Base-by-base conservation (phyloP, 2,329 filamentous ascomycete genomes). In the Stemphylium beticola region DNA sequence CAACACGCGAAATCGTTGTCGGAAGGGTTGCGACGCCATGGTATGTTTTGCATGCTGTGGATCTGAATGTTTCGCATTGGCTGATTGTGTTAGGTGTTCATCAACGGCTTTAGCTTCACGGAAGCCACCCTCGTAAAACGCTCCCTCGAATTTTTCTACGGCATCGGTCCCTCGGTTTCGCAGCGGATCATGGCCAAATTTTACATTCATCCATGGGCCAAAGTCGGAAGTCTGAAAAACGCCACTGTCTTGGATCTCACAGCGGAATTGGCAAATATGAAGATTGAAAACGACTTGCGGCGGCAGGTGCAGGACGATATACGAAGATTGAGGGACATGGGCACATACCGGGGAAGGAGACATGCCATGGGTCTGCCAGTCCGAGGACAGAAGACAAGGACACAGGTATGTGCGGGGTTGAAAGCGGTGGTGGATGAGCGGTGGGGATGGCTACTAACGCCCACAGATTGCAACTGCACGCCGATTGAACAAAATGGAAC, bases 281-380 rank as follows among this genome's bases (percentile, higher is more conserved):
- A 90, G 56, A 91, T 98, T 68, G 95, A 97, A 76, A 96, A 90
- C 75, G 93, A 98, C 69, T 82, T 96, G 61, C 82, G 87, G 69
- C 85, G 89, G 72, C 80, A 91, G 55, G 78, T 97, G 33, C 83
- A 88, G 68, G 91, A 96, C 44, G 95, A 98, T 71, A 96, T 99
- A 65, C 83, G 83, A 73, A 82, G 93, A 55, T 71, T 99, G 75
- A 91, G 90, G 74, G 93, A 97, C 68, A 97, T 96, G 81, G 93
- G 93, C 44, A 87, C 89, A 4, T 96, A 96, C 73, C 83, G 95
- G 48, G 95, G 95, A 62, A 87, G 90, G 75, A 82, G 95, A 64
- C 95, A 99, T 81, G 93, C 93, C 53, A 93, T 98, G 89, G 86
- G 88, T 57, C 78, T 98, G 79, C 95, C 95, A 4, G 93, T 95